phyloP scores from a whole-genome alignment of 1,284 basidiomycete genomes.

The Rhodotorula sp. region DNA sequence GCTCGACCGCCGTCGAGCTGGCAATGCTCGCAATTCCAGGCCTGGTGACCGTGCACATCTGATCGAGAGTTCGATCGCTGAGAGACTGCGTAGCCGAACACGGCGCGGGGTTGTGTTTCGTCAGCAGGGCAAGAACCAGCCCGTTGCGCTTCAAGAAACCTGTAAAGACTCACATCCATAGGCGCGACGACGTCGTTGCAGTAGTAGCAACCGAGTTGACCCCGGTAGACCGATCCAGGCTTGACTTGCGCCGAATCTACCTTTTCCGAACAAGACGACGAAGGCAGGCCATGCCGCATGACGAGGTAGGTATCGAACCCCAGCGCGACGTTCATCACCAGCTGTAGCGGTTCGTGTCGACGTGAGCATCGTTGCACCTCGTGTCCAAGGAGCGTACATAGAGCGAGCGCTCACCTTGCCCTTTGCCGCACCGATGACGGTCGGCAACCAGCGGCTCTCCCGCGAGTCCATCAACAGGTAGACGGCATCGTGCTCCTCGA shows the following conservation, averaged over 20 bases:
- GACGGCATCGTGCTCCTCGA: slow-evolving; percentile 81
- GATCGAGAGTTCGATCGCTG: slow-evolving; percentile 90
- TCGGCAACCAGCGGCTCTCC: slow-evolving; percentile 94
- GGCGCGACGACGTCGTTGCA: slow-evolving; percentile 98
- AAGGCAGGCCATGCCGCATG: slow-evolving; percentile 81
- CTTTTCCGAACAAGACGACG: slow-evolving; percentile 43
- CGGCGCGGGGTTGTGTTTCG: neutral
- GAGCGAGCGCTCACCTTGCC: slow-evolving; percentile 61
- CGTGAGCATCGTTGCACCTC: neutral
- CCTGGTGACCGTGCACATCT: slow-evolving; percentile 99
- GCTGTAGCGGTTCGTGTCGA: slow-evolving; percentile 52
- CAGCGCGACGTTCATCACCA: slow-evolving; percentile 90
- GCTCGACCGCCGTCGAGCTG: slow-evolving; percentile 84
- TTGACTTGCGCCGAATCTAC: neutral
- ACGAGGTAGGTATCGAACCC: slow-evolving; percentile 96
- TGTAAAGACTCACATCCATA: slow-evolving; percentile 64
- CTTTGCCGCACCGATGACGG: slow-evolving; percentile 76
- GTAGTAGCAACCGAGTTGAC: slow-evolving; percentile 84
- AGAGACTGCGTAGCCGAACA: slow-evolving; percentile 62
- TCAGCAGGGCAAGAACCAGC: neutral
- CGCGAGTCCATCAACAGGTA: slow-evolving; percentile 98
- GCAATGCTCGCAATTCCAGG: slow-evolving; percentile 93
- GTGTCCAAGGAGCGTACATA: too few species aligned
- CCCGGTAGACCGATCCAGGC: slow-evolving; percentile 18
- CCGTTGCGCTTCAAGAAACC: neutral